Evolutionary conservation across 148 eudicot genomes (phyloP).

Genomic region (Heliamphora exappendiculata): DNA sequence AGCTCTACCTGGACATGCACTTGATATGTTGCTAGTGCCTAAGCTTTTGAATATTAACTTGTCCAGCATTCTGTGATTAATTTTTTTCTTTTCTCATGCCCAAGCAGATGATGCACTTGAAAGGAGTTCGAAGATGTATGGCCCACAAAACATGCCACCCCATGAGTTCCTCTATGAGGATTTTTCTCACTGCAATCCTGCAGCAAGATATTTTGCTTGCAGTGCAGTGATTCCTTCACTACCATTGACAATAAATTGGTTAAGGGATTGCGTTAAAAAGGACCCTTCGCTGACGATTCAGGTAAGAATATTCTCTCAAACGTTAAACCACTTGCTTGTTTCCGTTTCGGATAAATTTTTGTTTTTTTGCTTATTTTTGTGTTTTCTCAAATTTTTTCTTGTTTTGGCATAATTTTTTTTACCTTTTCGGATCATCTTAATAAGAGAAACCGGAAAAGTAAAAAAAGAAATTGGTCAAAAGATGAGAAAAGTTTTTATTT

Average conservation of each 20-base stretch:
- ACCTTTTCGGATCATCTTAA: no score
- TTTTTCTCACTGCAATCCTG: constrained; percentile 23
- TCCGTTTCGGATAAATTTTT: not conserved
- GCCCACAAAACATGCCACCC: constrained; percentile 25
- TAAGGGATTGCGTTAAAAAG: constrained; percentile 57
- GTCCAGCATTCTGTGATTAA: not conserved
- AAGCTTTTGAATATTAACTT: not conserved
- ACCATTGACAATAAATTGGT: constrained; percentile 59
- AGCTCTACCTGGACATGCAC: not conserved
- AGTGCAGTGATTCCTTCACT: constrained; percentile 69
- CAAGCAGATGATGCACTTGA: constrained; percentile 29
- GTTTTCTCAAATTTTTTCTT: no score
- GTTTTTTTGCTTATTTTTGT: no score
- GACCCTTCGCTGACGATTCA: constrained; percentile 63
- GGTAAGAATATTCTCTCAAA: constrained; percentile 30
- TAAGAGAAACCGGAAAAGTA: no score
- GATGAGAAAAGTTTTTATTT: not conserved
- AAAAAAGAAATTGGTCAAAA: not conserved
- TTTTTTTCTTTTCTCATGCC: not conserved
- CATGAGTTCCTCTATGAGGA: constrained; percentile 29
- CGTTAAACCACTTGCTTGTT: not conserved
- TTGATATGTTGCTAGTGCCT: not conserved
- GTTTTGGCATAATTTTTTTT: no score
- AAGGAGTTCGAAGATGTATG: constrained; percentile 19
- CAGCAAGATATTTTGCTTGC: constrained; percentile 26